Conservation (phyloP, 164 flowering plant species). For the Berberis vulgaris region DNA sequence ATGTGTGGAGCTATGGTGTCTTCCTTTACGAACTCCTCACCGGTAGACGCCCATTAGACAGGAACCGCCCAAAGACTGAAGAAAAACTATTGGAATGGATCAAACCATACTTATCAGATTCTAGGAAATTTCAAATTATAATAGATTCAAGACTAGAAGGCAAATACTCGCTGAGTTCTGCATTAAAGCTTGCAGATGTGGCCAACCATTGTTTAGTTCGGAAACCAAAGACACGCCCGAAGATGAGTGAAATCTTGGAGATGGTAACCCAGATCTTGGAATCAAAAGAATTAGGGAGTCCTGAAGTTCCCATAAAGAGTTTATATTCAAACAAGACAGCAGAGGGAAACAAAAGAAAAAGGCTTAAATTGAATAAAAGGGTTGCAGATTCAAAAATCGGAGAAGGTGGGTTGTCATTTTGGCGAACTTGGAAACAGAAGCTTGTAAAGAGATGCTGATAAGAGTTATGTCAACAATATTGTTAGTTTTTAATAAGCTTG, state of each 20-base stretch:
- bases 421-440: conserved; percentile 3
- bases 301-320: conserved; percentile 22
- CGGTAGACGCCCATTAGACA: conserved; percentile 68
- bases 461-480: no score
- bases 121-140: conserved; percentile 52
- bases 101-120: conserved; percentile 53
- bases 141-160: conserved; percentile 72
- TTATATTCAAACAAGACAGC: conserved; percentile 6
- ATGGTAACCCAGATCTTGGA: conserved; percentile 47
- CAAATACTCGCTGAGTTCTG: conserved; percentile 44
- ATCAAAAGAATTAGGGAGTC: conserved; percentile 23
- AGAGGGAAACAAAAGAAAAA: conserved; percentile 15
- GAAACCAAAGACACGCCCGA: conserved; percentile 59
- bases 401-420: conserved; percentile 12
- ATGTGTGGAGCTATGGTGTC: conserved; percentile 91
- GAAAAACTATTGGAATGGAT: conserved; percentile 84
- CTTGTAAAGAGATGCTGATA: no score
- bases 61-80: conserved; percentile 73
- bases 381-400: conserved; percentile 5
- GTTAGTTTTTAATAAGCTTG: no score
- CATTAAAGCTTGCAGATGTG: conserved; percentile 54
- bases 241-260: conserved; percentile 76
- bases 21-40: conserved; percentile 89
- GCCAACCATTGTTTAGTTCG: conserved; percentile 71
- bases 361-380: conserved; percentile 18